Conservation (phyloP, 2,329 filamentous ascomycete genomes). For the Fusarium sp. region DNA sequence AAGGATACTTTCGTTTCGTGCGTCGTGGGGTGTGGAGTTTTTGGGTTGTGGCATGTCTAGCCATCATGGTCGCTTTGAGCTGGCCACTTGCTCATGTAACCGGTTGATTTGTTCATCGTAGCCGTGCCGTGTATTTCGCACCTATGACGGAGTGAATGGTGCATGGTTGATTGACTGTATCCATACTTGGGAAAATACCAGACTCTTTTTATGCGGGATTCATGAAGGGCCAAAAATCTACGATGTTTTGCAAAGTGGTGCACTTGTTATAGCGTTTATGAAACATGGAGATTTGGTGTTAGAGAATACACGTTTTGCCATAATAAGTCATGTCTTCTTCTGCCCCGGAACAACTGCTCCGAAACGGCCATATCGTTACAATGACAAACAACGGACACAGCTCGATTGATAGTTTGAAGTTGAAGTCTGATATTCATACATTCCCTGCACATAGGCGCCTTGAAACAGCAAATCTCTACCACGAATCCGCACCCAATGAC, state of each 20-base stretch:
- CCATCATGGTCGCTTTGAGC: conserved; percentile 19
- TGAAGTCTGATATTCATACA: conserved; percentile 27
- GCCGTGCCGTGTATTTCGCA: conserved; percentile 14
- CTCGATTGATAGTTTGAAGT: background rate
- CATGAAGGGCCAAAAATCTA: conserved; percentile 6
- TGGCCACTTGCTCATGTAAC: conserved; percentile 21
- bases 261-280: conserved; percentile 12
- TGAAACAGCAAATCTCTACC: conserved; percentile 27
- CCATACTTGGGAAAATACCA: conserved; percentile 39
- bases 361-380: background rate
- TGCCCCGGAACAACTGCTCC: background rate
- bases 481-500: conserved; percentile 9
- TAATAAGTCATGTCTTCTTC: background rate
- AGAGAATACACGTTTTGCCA: conserved; percentile 1
- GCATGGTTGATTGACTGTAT: conserved; percentile 10
- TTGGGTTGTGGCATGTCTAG: conserved; percentile 28
- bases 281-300: conserved; percentile 3
- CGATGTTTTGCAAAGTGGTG: conserved; percentile 7
- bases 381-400: background rate
- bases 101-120: conserved; percentile 33
- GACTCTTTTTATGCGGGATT: conserved; percentile 17
- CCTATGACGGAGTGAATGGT: conserved; percentile 4
- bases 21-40: conserved; percentile 45
- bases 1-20: conserved; percentile 23
- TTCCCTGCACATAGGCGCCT: conserved; percentile 15